Conservation (phyloP, 257 asterid genomes). For the Ehretia macrophylla region DNA sequence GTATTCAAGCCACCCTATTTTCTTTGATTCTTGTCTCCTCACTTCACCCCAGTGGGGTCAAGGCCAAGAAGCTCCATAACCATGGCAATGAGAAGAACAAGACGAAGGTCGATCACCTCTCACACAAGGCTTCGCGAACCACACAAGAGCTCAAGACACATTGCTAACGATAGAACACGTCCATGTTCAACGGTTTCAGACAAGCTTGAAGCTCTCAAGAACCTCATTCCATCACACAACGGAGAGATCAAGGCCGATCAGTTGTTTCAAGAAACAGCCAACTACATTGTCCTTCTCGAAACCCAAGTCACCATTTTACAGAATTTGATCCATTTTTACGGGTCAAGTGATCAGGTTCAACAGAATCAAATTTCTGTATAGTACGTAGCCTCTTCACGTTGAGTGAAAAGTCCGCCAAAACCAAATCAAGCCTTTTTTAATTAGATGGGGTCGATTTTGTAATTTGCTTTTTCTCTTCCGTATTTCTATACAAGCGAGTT, state of each 20-base stretch:
- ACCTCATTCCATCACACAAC: constrained; percentile 45
- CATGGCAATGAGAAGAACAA: constrained; percentile 20
- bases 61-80: constrained; percentile 18
- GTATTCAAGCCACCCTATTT: too few relatives aligned
- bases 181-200: constrained; percentile 37
- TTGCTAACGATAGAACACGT: background rate
- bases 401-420: too few relatives aligned
- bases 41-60: too few relatives aligned
- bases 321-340: constrained; percentile 63
- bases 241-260: constrained; percentile 42
- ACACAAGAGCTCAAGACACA: constrained; percentile 14
- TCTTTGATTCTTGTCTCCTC: too few relatives aligned
- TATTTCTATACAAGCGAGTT: too few relatives aligned
- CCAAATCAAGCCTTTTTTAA: too few relatives aligned
- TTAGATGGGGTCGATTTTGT: too few relatives aligned
- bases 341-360: constrained; percentile 23
- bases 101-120: constrained; percentile 29
- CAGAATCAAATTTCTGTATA: constrained; percentile 36
- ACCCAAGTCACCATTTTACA: constrained; percentile 72
- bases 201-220: constrained; percentile 68
- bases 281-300: constrained; percentile 64
- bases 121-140: constrained; percentile 26
- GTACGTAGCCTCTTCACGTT: constrained; percentile 1
- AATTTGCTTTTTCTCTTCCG: too few relatives aligned
- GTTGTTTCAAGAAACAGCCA: constrained; percentile 67